Conservation (phyloP, 371 early-diverging fungal species). For the Actinomortierella ambigua region DNA sequence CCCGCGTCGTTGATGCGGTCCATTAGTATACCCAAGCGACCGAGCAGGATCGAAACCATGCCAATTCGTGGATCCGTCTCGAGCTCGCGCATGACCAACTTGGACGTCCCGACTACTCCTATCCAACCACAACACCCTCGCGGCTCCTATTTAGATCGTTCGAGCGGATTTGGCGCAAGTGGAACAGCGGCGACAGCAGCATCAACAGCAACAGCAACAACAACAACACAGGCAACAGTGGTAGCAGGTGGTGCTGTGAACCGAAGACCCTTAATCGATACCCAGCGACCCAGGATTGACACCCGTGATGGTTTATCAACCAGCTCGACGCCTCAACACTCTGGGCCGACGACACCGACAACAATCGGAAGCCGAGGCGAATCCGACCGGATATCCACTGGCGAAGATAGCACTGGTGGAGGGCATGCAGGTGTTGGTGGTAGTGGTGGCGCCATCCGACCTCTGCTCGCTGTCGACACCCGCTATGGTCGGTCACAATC, state of each 20-base stretch:
- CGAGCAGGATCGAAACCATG: conserved; percentile 26
- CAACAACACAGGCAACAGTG: not conserved
- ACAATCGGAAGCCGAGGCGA: conserved; percentile 44
- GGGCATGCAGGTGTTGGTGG: too few relatives aligned
- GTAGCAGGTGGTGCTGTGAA: not conserved
- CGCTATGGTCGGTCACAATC: too few relatives aligned
- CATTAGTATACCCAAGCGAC: conserved; percentile 43
- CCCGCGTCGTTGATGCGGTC: conserved; percentile 34
- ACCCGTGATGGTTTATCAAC: conserved; percentile 26
- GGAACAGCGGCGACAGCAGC: not conserved
- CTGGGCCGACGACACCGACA: conserved; percentile 34
- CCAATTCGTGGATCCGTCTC: not conserved
- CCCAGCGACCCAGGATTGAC: conserved; percentile 19
- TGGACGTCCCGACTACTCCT: conserved; percentile 20
- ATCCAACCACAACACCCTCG: conserved; percentile 10
- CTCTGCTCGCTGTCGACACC: too few relatives aligned
- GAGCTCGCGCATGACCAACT: not conserved
- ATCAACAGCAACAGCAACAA: conserved; percentile 4
- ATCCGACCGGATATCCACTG: conserved; percentile 22
- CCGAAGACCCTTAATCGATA: conserved; percentile 29
- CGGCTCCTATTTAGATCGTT: too few relatives aligned
- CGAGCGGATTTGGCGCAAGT: too few relatives aligned
- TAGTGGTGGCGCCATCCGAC: too few relatives aligned
- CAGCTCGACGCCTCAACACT: conserved; percentile 31
- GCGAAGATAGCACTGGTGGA: conserved; percentile 10